A percentile compares a stretch with the other conserved stretches of the same genome.
Evolutionary conservation across 139 green algal genomes (phyloP).

Genomic region (Ulvella scutata): DNA sequence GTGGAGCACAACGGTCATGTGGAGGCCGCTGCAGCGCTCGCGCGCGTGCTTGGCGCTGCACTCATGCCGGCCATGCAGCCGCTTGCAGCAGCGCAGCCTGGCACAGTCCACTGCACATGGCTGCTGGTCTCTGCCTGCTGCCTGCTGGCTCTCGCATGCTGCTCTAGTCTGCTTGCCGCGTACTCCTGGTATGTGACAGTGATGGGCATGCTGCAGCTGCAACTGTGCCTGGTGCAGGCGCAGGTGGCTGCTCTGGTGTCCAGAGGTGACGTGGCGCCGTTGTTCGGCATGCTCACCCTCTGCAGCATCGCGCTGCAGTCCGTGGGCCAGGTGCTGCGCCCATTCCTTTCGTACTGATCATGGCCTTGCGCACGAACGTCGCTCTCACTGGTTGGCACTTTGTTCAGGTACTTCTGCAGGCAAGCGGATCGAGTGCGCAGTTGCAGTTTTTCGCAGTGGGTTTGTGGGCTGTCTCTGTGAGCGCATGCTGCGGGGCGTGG

Average conservation of each 20-base stretch:
- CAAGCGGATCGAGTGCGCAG: neutral
- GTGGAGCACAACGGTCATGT: neutral
- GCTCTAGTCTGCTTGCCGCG: neutral
- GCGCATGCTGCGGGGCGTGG: too few relatives aligned
- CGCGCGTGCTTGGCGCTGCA: neutral
- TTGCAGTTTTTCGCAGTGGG: neutral
- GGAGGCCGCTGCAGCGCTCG: neutral
- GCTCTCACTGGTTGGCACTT: neutral
- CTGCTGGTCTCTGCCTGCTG: neutral
- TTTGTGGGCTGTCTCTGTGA: neutral
- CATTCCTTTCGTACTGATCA: too few relatives aligned
- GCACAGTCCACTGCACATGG: neutral
- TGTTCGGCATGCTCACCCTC: neutral
- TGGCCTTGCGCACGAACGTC: neutral
- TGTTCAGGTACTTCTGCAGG: neutral
- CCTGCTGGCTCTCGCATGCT: neutral
- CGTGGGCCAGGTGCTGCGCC: neutral
- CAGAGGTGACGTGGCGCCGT: neutral
- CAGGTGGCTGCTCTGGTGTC: neutral
- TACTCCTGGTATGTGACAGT: neutral
- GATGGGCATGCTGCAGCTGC: neutral
- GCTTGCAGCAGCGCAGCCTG: neutral
- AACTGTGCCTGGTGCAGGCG: neutral
- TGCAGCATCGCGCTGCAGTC: neutral
- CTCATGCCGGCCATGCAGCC: neutral